phyloP scores from a whole-genome alignment of 73 alveolate species.

The Uronychia setigera region DNA sequence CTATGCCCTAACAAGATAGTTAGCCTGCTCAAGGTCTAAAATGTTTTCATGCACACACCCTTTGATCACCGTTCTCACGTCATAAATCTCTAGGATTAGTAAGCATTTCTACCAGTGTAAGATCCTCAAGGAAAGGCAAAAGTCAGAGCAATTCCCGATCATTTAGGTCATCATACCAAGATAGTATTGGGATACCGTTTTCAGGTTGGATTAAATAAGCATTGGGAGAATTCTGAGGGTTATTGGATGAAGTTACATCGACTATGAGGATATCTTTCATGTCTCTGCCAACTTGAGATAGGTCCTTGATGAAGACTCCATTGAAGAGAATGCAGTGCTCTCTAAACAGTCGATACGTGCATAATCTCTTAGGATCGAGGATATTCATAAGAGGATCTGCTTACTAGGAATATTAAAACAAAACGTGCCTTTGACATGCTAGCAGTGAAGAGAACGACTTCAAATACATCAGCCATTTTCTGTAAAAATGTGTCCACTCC shows the following conservation, averaged over 20 bases:
- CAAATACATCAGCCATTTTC: constrained; percentile 28
- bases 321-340: constrained; percentile 61
- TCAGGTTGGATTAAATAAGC: constrained; percentile 85
- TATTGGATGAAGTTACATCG: constrained; percentile 29
- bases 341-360: constrained; percentile 54
- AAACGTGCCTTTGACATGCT: constrained; percentile 19
- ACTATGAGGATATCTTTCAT: constrained; percentile 66
- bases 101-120: constrained; percentile 4
- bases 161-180: constrained; percentile 57
- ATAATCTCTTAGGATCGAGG: constrained; percentile 58
- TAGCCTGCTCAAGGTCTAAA: neutral
- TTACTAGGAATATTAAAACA: constrained; percentile 16
- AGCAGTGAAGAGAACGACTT: constrained; percentile 21
- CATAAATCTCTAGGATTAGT: constrained; percentile 18
- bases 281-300: constrained; percentile 64
- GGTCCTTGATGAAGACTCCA: constrained; percentile 66
- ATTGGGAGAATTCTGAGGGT: constrained; percentile 74
- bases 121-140: constrained; percentile 64
- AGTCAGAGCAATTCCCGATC: constrained; percentile 63
- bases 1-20: neutral
- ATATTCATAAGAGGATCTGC: constrained; percentile 76
- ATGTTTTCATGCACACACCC: neutral
- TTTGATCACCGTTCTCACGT: constrained; percentile 54
- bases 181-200: constrained; percentile 82
- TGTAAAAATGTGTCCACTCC: constrained; percentile 4